Evolutionary conservation across 768 basidiomycete genomes (phyloP).

Genomic region (Tricholoma matsutake): DNA sequence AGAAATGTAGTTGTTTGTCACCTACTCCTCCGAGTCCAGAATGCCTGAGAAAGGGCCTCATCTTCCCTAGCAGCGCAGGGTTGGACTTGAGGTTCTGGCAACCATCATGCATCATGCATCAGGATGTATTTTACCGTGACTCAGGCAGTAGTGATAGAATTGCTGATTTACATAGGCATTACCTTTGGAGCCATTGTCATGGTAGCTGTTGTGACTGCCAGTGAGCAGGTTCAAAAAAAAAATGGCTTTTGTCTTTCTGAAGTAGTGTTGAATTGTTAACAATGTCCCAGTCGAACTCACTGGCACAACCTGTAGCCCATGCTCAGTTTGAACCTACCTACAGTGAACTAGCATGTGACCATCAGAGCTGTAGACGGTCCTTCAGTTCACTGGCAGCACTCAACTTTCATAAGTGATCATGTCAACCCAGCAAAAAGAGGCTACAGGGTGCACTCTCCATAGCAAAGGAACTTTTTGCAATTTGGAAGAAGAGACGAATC

Average conservation of each 20-base stretch:
- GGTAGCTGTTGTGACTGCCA: neutral
- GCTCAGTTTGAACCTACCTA: neutral
- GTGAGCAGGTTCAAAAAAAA: neutral
- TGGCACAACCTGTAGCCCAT: neutral
- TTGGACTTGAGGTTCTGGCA: too few relatives aligned
- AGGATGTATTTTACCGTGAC: too few relatives aligned
- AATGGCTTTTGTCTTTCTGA: too few relatives aligned
- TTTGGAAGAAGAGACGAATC: neutral
- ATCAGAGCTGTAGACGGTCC: neutral
- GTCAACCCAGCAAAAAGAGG: neutral
- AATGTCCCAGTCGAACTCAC: neutral
- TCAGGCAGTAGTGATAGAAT: too few relatives aligned
- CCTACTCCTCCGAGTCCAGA: too few relatives aligned
- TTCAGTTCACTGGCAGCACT: too few relatives aligned
- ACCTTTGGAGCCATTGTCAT: neutral
- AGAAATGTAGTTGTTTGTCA: too few relatives aligned
- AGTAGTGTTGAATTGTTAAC: too few relatives aligned
- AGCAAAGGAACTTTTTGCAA: neutral
- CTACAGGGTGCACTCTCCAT: neutral
- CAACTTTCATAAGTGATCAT: neutral
- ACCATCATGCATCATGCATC: too few relatives aligned
- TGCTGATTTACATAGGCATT: too few relatives aligned
- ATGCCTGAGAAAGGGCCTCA: too few relatives aligned
- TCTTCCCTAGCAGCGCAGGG: too few relatives aligned
- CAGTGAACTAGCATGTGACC: neutral